These are phyloP conservation scores for Aureobasidium mangrovei DNA, from an alignment of 2,329 filamentous ascomycete genomes.

Conservation along the genomic window DNA sequence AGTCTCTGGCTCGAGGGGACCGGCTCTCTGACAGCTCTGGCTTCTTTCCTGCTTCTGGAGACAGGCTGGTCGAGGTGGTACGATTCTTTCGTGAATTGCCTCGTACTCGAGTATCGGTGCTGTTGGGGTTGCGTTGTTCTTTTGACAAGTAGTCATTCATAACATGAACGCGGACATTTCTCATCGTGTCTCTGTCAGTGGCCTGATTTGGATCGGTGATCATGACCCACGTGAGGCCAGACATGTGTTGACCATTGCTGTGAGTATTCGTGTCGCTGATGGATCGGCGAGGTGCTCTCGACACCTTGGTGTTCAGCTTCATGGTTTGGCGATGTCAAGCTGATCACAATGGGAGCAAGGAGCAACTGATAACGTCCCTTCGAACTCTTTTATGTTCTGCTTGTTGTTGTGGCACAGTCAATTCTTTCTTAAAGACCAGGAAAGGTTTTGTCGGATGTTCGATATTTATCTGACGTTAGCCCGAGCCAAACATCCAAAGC, in stretches of 20 bases:
- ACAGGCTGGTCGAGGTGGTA: not conserved
- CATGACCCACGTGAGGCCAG: conserved; percentile 21
- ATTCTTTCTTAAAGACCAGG: not conserved
- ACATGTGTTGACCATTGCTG: not conserved
- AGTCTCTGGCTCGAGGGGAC: not conserved
- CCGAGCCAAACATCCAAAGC: not conserved
- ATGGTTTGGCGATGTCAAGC: not conserved
- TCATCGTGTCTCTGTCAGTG: conserved; percentile 23
- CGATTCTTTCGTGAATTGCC: not conserved
- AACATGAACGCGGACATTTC: conserved; percentile 24
- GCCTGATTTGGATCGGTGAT: conserved; percentile 22
- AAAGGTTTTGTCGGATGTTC: not conserved
- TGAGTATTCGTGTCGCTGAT: too few relatives aligned
- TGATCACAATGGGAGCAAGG: not conserved
- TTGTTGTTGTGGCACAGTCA: not conserved
- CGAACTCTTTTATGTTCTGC: not conserved
- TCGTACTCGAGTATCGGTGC: conserved; percentile 20
- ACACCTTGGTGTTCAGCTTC: not conserved
- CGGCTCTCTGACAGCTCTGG: not conserved
- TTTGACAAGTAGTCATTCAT: conserved; percentile 27
- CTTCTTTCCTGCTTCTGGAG: not conserved
- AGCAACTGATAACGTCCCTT: not conserved
- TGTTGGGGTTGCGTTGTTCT: conserved; percentile 21
- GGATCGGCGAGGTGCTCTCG: not conserved
- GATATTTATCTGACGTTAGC: not conserved